Evolutionary conservation across 768 basidiomycete species (phyloP).

Genomic region (Ephemerocybe angulata): DNA sequence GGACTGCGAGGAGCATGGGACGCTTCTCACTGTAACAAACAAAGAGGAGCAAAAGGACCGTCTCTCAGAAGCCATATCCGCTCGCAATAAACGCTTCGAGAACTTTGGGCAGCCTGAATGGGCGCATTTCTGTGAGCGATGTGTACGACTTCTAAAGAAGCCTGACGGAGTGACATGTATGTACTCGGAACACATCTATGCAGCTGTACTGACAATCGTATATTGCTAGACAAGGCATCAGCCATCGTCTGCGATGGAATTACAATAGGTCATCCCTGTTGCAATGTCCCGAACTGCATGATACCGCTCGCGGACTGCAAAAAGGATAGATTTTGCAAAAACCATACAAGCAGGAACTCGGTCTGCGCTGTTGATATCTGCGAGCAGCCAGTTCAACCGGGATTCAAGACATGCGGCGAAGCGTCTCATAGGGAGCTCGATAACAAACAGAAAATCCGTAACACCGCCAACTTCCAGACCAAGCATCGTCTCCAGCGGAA

Average conservation of each 20-base stretch:
- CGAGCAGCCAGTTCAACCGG: background rate
- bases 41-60: slow-evolving; percentile 19
- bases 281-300: slow-evolving; percentile 25
- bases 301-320: slow-evolving; percentile 13
- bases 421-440: slow-evolving; percentile 21
- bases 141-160: slow-evolving; percentile 10
- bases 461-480: slow-evolving; percentile 23
- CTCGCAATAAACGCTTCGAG: slow-evolving; percentile 21
- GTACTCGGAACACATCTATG: background rate
- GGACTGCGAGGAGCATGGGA: slow-evolving; percentile 11
- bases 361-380: slow-evolving; percentile 24
- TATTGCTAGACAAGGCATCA: no score
- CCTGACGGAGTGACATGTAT: background rate
- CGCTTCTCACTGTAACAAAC: slow-evolving; percentile 21
- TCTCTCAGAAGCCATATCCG: slow-evolving; percentile 19
- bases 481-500: slow-evolving; percentile 12
- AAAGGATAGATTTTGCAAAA: slow-evolving; percentile 19
- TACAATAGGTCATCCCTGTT: no score
- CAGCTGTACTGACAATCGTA: no score
- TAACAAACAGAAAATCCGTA: slow-evolving; percentile 8
- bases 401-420: slow-evolving; percentile 19
- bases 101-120: slow-evolving; percentile 24
- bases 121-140: slow-evolving; percentile 25
- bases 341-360: slow-evolving; percentile 10
- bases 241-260: no score